phyloP scores from a whole-genome alignment of 768 basidiomycete species.

The Leucogyrophana mollusca region DNA sequence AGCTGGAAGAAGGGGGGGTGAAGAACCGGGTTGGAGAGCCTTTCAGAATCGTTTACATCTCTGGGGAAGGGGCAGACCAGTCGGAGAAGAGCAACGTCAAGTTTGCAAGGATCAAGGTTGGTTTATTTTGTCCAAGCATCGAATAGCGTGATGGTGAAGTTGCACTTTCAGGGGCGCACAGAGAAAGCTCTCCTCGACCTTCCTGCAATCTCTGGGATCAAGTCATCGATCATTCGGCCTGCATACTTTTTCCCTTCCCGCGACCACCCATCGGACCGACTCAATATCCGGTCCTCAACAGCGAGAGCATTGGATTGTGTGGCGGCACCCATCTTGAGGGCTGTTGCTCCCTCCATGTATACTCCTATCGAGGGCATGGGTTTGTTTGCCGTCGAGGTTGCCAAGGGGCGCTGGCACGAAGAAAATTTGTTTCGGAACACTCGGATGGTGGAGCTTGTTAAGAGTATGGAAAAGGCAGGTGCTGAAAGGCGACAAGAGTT shows the following conservation, averaged over 20 bases:
- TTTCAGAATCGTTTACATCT: slow-evolving; percentile 38
- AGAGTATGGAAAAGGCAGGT: neutral
- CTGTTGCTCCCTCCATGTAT: slow-evolving; percentile 16
- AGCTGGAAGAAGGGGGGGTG: slow-evolving; percentile 26
- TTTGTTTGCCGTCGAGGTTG: slow-evolving; percentile 13
- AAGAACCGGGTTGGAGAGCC: slow-evolving; percentile 17
- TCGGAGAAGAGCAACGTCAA: slow-evolving; percentile 25
- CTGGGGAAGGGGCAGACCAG: slow-evolving; percentile 37
- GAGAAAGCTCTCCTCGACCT: slow-evolving; percentile 29
- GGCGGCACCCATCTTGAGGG: slow-evolving; percentile 11
- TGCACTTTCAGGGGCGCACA: slow-evolving; percentile 30
- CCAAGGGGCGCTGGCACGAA: slow-evolving; percentile 17
- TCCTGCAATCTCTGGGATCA: slow-evolving; percentile 18
- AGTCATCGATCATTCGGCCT: slow-evolving; percentile 28
- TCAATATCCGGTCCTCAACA: slow-evolving; percentile 20
- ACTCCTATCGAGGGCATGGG: slow-evolving; percentile 18
- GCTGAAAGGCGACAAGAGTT: neutral
- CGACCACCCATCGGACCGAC: slow-evolving; percentile 23
- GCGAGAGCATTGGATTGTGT: slow-evolving; percentile 14
- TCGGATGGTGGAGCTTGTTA: slow-evolving; percentile 5
- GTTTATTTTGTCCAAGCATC: slow-evolving; percentile 4
- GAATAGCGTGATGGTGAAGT: neutral
- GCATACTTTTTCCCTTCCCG: slow-evolving; percentile 33
- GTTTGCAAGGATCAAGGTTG: slow-evolving; percentile 38
- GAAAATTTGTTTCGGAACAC: slow-evolving; percentile 22